Evolutionary conservation across 1,284 basidiomycete species (phyloP).

Genomic region (Athelia psychrophila): DNA sequence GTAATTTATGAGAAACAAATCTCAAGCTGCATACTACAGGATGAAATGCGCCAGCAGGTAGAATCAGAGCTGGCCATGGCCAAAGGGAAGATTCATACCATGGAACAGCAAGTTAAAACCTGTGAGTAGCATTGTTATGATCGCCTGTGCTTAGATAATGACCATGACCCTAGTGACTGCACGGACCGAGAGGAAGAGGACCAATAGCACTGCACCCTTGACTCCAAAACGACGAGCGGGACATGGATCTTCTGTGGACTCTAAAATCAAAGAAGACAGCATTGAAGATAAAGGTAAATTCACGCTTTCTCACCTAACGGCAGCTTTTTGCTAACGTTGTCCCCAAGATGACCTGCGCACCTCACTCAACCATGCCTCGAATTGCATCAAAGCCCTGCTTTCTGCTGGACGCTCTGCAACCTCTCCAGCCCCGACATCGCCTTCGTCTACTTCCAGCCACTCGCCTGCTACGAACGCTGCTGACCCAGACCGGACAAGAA

Average conservation of each 20-base stretch:
- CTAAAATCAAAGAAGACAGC: conserved; percentile 27
- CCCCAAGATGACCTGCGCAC: conserved; percentile 66
- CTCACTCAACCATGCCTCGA: conserved; percentile 58
- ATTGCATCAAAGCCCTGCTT: conserved; percentile 51
- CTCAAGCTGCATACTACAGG: conserved; percentile 35
- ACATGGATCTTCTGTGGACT: conserved; percentile 20
- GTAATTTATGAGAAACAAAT: neutral
- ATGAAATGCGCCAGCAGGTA: conserved; percentile 66
- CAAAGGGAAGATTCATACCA: conserved; percentile 64
- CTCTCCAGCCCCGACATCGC: conserved; percentile 33
- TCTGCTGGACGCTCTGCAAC: conserved; percentile 44
- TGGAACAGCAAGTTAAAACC: conserved; percentile 60
- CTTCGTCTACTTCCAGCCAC: conserved; percentile 33
- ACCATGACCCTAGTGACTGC: conserved; percentile 27
- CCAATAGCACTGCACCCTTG: conserved; percentile 20
- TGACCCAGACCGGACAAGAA: conserved; percentile 54
- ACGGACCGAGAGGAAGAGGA: conserved; percentile 35
- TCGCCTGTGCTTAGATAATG: neutral
- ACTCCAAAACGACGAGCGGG: conserved; percentile 38
- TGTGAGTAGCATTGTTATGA: conserved; percentile 36
- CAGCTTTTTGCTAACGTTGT: conserved; percentile 8
- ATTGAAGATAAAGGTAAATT: conserved; percentile 39
- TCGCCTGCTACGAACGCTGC: conserved; percentile 30
- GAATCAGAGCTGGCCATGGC: conserved; percentile 76
- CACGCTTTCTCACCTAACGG: conserved; percentile 6